Base-by-base conservation (phyloP, 176 grass and related monocot genomes). In the Bolboschoenus planiculmis region DNA sequence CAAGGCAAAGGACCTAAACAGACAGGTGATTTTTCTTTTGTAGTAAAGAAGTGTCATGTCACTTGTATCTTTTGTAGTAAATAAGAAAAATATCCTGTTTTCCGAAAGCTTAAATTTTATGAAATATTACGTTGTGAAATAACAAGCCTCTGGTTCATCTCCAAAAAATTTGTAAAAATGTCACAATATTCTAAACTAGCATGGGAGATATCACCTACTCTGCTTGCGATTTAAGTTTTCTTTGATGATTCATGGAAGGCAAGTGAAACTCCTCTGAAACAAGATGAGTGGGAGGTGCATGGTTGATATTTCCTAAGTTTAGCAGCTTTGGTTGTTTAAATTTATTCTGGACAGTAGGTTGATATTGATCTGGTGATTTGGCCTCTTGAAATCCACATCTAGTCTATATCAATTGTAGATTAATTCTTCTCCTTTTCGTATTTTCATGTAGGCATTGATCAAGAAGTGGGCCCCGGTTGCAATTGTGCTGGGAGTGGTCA, bases 1-100 rank as follows among this genome's bases (percentile, higher is more conserved):
- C 13, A 93, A 97, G 88, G 90, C 93, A 34, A 97, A 91, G 81
- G 90, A 97, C 84, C 80, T 97, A 79, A 97, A 93, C 88, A 79
- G 87, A 67, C 91, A 97, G 90, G 93, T 97, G 70, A 79, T 47
- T 10, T 35, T 8, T 43, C 16, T 88, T 27, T 53, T 57, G 39
- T 48, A 60, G 29, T 33, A 30, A 78, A 84, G 54, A 15, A 56
- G 0, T 48, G 68, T 64, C 51, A 4, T 55, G 53, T 51, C 27
- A 51, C 26, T 77, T 3, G 14, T 34, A 77, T 73, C 46, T 10
- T 53, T 76, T 51, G 11, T 76, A 50, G 2, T 0, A 39, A 68
- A 63, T 48, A 7, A 44, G n/a, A 18, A 55, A 48, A 53, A 34
- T 87, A 66, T 81, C 10, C 34, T 48, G 37, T 82, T n/a, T 78